These are phyloP conservation scores for Alternaria angustiovoidea DNA, from an alignment of 2,329 filamentous ascomycete species.

Conservation along the genomic window DNA sequence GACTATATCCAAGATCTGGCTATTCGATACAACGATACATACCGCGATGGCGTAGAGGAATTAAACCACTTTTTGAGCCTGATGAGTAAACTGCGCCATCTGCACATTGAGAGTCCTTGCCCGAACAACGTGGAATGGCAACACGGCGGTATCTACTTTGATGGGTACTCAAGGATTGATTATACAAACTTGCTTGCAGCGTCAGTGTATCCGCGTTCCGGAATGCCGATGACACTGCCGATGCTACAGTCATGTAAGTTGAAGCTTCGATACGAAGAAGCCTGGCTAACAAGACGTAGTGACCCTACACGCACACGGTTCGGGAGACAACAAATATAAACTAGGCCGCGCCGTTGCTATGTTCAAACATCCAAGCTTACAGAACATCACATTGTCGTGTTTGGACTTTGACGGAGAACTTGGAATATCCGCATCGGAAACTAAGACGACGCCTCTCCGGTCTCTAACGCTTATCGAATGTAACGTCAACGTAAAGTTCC, in stretches of 20 bases:
- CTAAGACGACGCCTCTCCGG: slow-evolving; percentile 39
- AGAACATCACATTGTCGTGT: slow-evolving; percentile 44
- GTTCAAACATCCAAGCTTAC: slow-evolving; percentile 46
- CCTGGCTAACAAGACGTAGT: slow-evolving; percentile 31
- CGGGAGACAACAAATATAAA: slow-evolving; percentile 35
- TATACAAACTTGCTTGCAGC: slow-evolving; percentile 41
- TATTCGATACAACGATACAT: slow-evolving; percentile 35
- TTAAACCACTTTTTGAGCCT: slow-evolving; percentile 37
- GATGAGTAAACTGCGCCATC: slow-evolving; percentile 40
- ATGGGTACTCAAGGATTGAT: slow-evolving; percentile 42
- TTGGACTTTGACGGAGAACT: slow-evolving; percentile 35
- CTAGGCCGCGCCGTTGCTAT: slow-evolving; percentile 38
- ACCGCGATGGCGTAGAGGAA: slow-evolving; percentile 40
- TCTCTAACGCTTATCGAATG: slow-evolving; percentile 49
- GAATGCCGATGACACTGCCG: slow-evolving; percentile 25
- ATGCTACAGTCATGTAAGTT: slow-evolving; percentile 45
- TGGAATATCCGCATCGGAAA: slow-evolving; percentile 25
- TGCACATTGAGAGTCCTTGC: slow-evolving; percentile 47
- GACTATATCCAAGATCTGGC: slow-evolving; percentile 40
- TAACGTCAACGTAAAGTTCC: slow-evolving; percentile 42
- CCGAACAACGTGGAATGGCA: slow-evolving; percentile 48
- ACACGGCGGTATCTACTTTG: slow-evolving; percentile 26
- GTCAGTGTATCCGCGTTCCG: slow-evolving; percentile 31
- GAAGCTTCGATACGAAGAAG: neutral
- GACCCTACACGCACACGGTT: slow-evolving; percentile 44